Percentiles rank a stretch among this genome's conserved stretches.
phyloP scores from a whole-genome alignment of 1,284 basidiomycete genomes.

The Xanthoconium separans region DNA sequence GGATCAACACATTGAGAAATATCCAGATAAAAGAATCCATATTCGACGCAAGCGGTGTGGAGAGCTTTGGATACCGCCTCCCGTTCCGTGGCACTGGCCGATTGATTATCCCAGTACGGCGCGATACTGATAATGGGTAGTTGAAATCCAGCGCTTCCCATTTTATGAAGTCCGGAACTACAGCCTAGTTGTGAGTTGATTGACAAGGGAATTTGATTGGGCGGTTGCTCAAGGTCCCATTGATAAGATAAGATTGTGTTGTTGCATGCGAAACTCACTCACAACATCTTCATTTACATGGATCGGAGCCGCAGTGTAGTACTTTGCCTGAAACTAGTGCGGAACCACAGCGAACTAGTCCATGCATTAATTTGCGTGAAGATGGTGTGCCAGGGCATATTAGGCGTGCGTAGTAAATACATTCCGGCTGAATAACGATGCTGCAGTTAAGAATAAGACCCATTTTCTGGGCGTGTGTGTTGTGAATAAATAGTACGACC shows the following conservation, averaged over 20 bases:
- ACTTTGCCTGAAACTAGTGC: too few species aligned
- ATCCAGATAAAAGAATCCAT: conserved; percentile 86
- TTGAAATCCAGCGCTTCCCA: conserved; percentile 12
- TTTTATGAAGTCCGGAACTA: neutral
- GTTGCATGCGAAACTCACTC: neutral
- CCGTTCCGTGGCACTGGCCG: conserved; percentile 13
- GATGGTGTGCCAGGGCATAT: conserved; percentile 13
- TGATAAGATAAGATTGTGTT: conserved; percentile 30
- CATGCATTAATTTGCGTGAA: neutral
- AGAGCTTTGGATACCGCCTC: conserved; percentile 54
- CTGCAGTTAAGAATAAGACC: conserved; percentile 26
- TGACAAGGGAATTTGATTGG: neutral
- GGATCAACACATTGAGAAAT: conserved; percentile 56
- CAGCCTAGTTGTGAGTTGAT: neutral
- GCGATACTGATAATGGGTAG: conserved; percentile 53
- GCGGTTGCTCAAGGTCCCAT: neutral
- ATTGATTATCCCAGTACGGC: conserved; percentile 45
- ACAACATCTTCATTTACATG: neutral
- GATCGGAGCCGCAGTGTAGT: too few species aligned
- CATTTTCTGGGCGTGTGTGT: conserved; percentile 35
- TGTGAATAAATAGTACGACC: conserved; percentile 62
- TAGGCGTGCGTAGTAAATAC: conserved; percentile 25
- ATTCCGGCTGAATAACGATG: conserved; percentile 13
- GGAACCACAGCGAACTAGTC: neutral
- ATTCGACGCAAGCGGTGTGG: conserved; percentile 72